Base-by-base conservation (phyloP, 73 alveolate genomes). In the Tetrahymena borealis region DNA sequence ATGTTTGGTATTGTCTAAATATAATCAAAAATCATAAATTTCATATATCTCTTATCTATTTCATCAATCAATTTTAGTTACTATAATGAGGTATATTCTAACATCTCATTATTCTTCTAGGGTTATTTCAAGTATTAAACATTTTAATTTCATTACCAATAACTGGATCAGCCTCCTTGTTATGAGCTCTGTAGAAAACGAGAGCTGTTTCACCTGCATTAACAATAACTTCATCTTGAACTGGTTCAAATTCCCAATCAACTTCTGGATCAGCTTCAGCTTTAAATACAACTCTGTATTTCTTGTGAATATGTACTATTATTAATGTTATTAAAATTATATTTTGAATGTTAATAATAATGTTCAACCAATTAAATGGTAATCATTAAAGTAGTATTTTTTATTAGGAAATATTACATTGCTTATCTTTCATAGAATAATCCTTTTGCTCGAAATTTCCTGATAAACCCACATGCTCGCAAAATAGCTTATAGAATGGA, bases 131-230 rank as follows among this genome's bases (percentile, higher is more conserved):
- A n/a, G n/a, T n/a, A n/a, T n/a, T n/a, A n/a, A n/a, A n/a, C n/a
- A n/a, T n/a, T n/a, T n/a, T n/a, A n/a, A n/a, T n/a, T n/a, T n/a
- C n/a, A n/a, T n/a, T 90, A 32, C 99, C 99, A 13, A 96, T 97
- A 39, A 97, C 94, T 40, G 99, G 97, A 40, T 96, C 95, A 79
- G 96, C 98, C 33, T 97, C 95, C 39, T 94, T 93, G 92, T 97
- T 97, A 39, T 94, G 94, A 15, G 95, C 98, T 79, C 95, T 96
- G 40, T 97, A 97, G 91, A 97, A 97, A 18, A 97, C 97, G 18
- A 97, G 96, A 1, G 97, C 95, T 16, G 99, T 96, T 85, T 97
- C 99, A 38, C 99, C 99, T 42, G 99, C 98, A 92, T 94, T 95
- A 28, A 97, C 98, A 13, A 91, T 94, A 13, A 97, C 94, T 32